Conservation (phyloP, 345 rosid genomes). For the Citrus unshiu region DNA sequence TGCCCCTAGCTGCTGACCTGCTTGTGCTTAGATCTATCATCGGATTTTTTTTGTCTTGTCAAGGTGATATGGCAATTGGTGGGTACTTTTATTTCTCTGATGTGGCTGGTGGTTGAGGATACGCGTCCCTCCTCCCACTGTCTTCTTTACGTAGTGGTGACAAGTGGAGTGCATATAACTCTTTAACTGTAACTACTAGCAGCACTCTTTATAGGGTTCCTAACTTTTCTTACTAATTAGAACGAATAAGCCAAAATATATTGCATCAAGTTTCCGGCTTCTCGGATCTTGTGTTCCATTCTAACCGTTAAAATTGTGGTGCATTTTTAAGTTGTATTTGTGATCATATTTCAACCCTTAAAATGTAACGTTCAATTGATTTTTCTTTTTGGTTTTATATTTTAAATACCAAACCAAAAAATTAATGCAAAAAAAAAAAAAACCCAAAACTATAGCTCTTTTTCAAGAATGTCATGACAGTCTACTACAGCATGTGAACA, state of each 20-base stretch:
- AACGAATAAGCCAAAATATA: too few relatives aligned
- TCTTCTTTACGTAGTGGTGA: neutral
- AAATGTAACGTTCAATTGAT: too few relatives aligned
- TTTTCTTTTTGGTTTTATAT: too few relatives aligned
- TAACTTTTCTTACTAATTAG: neutral
- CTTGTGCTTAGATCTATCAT: neutral
- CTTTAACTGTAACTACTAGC: neutral
- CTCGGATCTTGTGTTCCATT: too few relatives aligned
- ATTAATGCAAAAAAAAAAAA: neutral
- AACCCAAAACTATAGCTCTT: neutral
- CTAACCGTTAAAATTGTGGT: too few relatives aligned
- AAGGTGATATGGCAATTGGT: neutral
- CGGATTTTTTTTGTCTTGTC: neutral
- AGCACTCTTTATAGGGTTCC: neutral
- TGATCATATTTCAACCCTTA: too few relatives aligned
- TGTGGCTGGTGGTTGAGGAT: neutral
- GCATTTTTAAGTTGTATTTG: too few relatives aligned
- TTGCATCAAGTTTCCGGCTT: too few relatives aligned
- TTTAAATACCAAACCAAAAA: too few relatives aligned
- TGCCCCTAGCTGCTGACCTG: neutral
- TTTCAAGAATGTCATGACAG: neutral
- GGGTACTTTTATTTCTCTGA: neutral
- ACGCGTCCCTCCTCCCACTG: neutral
- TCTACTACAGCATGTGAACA: neutral
- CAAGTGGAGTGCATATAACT: neutral